Evolutionary conservation across 108 stramenopile genomes (phyloP), one percentile per base, ranked within the genome.

Genomic region (Thalassiosira profunda): DNA sequence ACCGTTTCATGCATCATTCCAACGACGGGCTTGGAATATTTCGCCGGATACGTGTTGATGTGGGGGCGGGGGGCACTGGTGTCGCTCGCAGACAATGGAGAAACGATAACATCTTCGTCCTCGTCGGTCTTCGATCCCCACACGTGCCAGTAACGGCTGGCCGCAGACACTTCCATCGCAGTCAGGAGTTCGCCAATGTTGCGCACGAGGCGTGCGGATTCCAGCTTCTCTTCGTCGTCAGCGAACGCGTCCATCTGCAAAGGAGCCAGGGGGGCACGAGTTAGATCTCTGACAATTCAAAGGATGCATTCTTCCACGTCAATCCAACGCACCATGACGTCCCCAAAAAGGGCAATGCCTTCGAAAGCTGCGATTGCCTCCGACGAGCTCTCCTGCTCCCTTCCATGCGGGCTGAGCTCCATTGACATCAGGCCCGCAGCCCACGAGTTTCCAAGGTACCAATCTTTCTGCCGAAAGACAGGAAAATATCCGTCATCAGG

Each of bases 311-410:
- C n/a, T n/a, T n/a, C n/a, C n/a, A n/a, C n/a, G n/a, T n/a, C n/a
- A n/a, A n/a, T n/a, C n/a, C n/a, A 2, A 38, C 67, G 37, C 44
- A 51, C 54, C 94, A 97, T 94, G 21, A 81, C 91, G 53, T 80
- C 45, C 21, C 97, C 96, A 66, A 78, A 98, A 28, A 97, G 74
- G 30, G 96, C 95, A 33, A 97, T 85, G 21, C 82, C 89, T 63
- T 98, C 97, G 56, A 96, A 97, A 1, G 94, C 90, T 20, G 95
- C 93, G 68, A 98, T 94, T 15, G 98, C 95, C 57, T 98, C 98
- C 20, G 89, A 89, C 20, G 84, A 85, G 17, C 94, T 95, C 65
- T 97, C 98, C 78, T 98, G 97, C 53, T 98, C 97, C 20, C 94
- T 81, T 8, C 98, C 98, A 78, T 97, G 96, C 35, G 86, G 82